These are phyloP conservation scores for Eucalyptus pauciflora DNA, from an alignment of 345 rosid genomes.

Conservation along the genomic window DNA sequence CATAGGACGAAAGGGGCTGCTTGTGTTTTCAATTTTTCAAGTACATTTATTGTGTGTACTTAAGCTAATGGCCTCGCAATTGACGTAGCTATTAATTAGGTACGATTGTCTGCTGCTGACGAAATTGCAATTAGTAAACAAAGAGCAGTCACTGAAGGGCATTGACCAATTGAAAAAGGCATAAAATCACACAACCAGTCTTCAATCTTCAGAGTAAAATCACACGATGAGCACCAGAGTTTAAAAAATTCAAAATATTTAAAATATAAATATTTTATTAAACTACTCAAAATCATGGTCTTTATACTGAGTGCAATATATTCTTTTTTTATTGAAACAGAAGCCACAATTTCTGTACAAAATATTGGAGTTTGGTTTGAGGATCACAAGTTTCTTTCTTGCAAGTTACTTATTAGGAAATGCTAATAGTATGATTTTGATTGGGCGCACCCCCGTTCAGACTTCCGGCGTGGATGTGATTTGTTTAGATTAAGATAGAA, in stretches of 20 bases:
- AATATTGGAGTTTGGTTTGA: background rate
- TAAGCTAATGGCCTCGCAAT: too few relatives aligned
- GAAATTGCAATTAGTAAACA: background rate
- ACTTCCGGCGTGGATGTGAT: background rate
- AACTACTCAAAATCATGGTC: background rate
- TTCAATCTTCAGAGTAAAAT: background rate
- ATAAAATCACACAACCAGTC: background rate
- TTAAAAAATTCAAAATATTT: background rate
- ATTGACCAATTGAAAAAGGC: background rate
- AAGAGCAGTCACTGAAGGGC: background rate
- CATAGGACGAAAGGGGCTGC: background rate
- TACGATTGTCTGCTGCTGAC: background rate
- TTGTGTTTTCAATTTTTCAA: too few relatives aligned
- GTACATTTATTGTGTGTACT: too few relatives aligned
- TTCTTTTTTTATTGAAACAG: background rate
- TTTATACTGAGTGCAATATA: background rate
- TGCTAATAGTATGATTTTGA: background rate
- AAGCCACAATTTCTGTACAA: background rate
- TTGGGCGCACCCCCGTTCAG: background rate
- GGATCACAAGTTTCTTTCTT: background rate
- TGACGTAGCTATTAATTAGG: too few relatives aligned
- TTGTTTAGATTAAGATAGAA: background rate
- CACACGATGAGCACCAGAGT: background rate
- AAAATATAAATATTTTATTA: background rate
- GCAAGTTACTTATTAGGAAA: background rate